phyloP scores from a whole-genome alignment of 768 basidiomycete species.

The Dendrothele bispora region DNA sequence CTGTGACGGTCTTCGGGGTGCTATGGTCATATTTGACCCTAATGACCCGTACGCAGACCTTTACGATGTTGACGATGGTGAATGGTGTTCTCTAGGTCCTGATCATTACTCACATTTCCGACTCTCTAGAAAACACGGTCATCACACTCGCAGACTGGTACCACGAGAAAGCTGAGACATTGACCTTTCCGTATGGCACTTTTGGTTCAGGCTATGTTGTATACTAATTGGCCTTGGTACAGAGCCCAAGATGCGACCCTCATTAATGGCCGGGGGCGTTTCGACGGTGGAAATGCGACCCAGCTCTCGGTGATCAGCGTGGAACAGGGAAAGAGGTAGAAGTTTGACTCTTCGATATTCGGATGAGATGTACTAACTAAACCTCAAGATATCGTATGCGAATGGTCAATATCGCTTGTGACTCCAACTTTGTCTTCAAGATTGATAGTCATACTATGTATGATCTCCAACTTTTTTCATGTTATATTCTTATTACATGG shows the following conservation, averaged over 20 bases:
- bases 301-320: constrained; percentile 12
- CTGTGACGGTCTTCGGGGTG: constrained; percentile 42
- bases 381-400: constrained; percentile 5
- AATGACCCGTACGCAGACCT: constrained; percentile 38
- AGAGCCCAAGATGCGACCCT: constrained; percentile 31
- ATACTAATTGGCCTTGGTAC: constrained; percentile 9
- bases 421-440: constrained; percentile 9
- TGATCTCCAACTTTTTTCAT: no score
- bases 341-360: neutral
- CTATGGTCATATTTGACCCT: constrained; percentile 46
- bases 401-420: constrained; percentile 10
- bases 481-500: no score
- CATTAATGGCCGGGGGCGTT: constrained; percentile 14
- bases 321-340: constrained; percentile 7
- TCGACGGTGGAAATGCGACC: constrained; percentile 6
- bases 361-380: neutral
- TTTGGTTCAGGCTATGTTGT: neutral
- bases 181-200: constrained; percentile 1
- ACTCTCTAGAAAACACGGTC: constrained; percentile 36
- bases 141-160: constrained; percentile 48
- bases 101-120: neutral
- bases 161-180: constrained; percentile 12
- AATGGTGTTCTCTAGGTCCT: constrained; percentile 4
- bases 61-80: constrained; percentile 50
- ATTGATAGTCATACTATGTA: constrained; percentile 15